Evolutionary conservation across 805 yeast genomes (phyloP), one percentile per base, ranked within the genome.

Genomic region (Nakazawaea holstii): DNA sequence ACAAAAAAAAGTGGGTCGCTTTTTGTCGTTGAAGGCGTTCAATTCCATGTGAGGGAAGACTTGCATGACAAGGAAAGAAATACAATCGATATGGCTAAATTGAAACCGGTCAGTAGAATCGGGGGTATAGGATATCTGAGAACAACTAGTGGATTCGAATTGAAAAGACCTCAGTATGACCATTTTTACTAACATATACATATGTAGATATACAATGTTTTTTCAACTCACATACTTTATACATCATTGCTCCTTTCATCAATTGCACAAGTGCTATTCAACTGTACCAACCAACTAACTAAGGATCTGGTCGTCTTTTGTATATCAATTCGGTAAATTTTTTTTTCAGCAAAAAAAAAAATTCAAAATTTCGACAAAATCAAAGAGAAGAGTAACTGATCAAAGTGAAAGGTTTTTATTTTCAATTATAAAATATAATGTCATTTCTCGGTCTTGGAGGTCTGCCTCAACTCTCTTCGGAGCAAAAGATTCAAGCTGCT

Each of bases 401-500:
- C 3, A 5, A 20, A 20, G 24, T 20, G 5, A 20, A 3, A 20
- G 24, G 24, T 20, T 20, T 20, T 20, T 31, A 35, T 27, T 13
- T 15, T 32, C 6, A 44, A 27, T n/a, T 44, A 33, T 14, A 20
- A 47, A 35, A 38, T 24, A 40, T 11, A 29, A 85, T 85, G 92
- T 79, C 83, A 40, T 78, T 79, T 61, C 75, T 86, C 62, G 92
- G 92, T 58, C 74, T 87, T 54, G 84, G 84, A 53, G 76, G 79
- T 50, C 76, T 85, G 55, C 91, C 92, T 53, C 87, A 83, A 64
- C 61, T 82, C 54, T 73, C 85, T 26, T 77, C 89, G 36, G 85
- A 83, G 54, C 90, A 84, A 65, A 87, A 87, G 66, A 74, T 87
- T 52, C 76, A 77, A 60, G 96, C 96, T 55, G 99, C 99, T 45